A percentile compares a stretch with the other conserved stretches of the same genome.
Conservation (phyloP, 208 protist species). For the Zelonia costaricensis region DNA sequence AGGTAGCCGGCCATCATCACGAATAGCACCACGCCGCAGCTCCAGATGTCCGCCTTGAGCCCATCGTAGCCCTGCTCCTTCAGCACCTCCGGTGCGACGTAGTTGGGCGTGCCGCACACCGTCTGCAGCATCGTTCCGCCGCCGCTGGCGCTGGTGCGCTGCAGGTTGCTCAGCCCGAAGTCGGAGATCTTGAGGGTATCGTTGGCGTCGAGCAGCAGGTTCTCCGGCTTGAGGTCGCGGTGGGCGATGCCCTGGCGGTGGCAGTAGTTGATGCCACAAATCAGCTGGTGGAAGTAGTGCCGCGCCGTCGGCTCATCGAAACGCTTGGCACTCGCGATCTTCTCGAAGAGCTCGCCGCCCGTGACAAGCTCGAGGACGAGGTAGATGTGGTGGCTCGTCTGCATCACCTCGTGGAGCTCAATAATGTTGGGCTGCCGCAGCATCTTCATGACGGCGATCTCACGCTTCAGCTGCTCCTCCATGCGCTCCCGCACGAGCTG, state of each 20-base stretch:
- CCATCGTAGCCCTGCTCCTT: slow-evolving; percentile 91
- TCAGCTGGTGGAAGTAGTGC: slow-evolving; percentile 95
- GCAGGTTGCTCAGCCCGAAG: slow-evolving; percentile 91
- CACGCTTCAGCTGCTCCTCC: slow-evolving; percentile 91
- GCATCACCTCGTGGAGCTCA: slow-evolving; percentile 86
- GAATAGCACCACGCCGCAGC: slow-evolving; percentile 94
- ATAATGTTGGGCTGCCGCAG: slow-evolving; percentile 89
- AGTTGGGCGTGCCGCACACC: slow-evolving; percentile 90
- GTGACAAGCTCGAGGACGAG: slow-evolving; percentile 90
- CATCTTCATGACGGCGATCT: slow-evolving; percentile 90
- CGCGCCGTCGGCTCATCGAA: slow-evolving; percentile 88
- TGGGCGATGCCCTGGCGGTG: slow-evolving; percentile 88
- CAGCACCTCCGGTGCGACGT: slow-evolving; percentile 94
- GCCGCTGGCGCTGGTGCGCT: slow-evolving; percentile 41
- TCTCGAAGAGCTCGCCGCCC: slow-evolving; percentile 94
- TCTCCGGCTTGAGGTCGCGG: slow-evolving; percentile 92
- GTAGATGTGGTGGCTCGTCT: slow-evolving; percentile 89
- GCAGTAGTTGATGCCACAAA: slow-evolving; percentile 92
- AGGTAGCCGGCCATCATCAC: slow-evolving; percentile 93
- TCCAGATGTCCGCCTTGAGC: slow-evolving; percentile 95
- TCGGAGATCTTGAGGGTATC: slow-evolving; percentile 89
- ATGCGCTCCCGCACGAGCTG: slow-evolving; percentile 82
- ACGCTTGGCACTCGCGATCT: slow-evolving; percentile 73
- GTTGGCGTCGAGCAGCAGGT: slow-evolving; percentile 81
- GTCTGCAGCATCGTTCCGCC: slow-evolving; percentile 81